phyloP scores from a whole-genome alignment of 2,329 filamentous ascomycete genomes.

The Paramyrothecium roridum region DNA sequence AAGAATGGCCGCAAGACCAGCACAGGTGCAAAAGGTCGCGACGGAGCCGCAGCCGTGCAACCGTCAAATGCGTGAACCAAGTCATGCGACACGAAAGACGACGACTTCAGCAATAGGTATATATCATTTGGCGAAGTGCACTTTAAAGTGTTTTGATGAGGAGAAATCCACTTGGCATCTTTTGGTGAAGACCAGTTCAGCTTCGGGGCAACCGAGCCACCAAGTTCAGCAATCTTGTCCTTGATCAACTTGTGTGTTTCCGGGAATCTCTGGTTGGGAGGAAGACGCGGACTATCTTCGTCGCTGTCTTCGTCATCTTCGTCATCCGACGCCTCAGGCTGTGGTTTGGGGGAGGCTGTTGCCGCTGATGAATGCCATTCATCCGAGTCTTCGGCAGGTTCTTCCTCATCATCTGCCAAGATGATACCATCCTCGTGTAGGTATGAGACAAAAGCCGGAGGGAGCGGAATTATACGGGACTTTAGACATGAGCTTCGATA shows the following conservation, averaged over 20 bases:
- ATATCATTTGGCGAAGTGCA: slow-evolving; percentile 87
- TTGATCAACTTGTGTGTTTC: slow-evolving; percentile 77
- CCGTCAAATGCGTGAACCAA: slow-evolving; percentile 90
- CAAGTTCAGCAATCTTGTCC: slow-evolving; percentile 73
- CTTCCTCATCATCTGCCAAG: slow-evolving; percentile 63
- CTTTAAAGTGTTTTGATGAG: slow-evolving; percentile 82
- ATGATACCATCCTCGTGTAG: slow-evolving; percentile 91
- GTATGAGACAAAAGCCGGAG: slow-evolving; percentile 75
- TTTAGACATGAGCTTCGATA: slow-evolving; percentile 81
- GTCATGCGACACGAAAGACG: slow-evolving; percentile 92
- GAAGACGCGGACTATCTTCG: slow-evolving; percentile 34
- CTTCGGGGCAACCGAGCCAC: slow-evolving; percentile 85
- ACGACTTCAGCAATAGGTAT: slow-evolving; percentile 90
- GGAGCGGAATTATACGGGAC: slow-evolving; percentile 78
- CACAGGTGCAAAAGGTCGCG: slow-evolving; percentile 62
- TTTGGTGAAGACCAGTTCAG: slow-evolving; percentile 97
- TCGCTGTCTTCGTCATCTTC: slow-evolving; percentile 40
- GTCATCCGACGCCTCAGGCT: slow-evolving; percentile 22
- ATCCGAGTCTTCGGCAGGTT: slow-evolving; percentile 56
- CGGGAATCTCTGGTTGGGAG: slow-evolving; percentile 57
- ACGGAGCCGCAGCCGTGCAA: slow-evolving; percentile 36
- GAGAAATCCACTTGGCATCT: slow-evolving; percentile 90
- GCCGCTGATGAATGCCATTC: slow-evolving; percentile 37
- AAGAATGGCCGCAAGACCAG: slow-evolving; percentile 87
- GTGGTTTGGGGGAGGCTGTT: slow-evolving; percentile 19